A percentile compares a stretch with the other conserved stretches of the same genome.
Conservation (phyloP, 768 basidiomycete genomes). For the Trametes coccinea region DNA sequence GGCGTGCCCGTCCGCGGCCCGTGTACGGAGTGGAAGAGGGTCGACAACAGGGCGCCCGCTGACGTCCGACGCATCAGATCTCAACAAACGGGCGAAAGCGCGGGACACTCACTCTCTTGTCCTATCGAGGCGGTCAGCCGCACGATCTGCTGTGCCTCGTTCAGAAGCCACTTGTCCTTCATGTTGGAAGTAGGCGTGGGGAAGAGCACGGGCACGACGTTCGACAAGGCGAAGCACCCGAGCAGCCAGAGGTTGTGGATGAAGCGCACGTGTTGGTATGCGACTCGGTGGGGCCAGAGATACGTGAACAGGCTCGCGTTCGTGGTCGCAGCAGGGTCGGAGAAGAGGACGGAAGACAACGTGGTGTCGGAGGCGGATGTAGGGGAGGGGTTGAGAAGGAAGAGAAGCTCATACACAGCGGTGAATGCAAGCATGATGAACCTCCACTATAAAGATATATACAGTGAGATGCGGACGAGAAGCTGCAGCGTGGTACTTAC, state of each 20-base stretch:
- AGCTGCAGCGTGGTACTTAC: conserved; percentile 42
- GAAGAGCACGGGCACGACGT: conserved; percentile 69
- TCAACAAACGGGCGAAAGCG: background rate
- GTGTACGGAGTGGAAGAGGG: conserved; percentile 48
- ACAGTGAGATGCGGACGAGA: too few species aligned
- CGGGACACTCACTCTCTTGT: conserved; percentile 48
- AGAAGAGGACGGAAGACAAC: conserved; percentile 32
- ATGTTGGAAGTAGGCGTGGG: conserved; percentile 39
- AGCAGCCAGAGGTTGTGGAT: conserved; percentile 79
- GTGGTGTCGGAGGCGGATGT: conserved; percentile 30
- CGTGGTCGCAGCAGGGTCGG: conserved; percentile 16
- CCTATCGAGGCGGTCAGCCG: conserved; percentile 47
- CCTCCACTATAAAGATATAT: conserved; percentile 59
- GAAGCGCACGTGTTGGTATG: conserved; percentile 76
- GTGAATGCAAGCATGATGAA: conserved; percentile 68
- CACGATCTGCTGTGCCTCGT: conserved; percentile 43
- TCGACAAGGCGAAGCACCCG: conserved; percentile 67
- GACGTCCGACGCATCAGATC: background rate
- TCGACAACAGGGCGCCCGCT: conserved; percentile 7
- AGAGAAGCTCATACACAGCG: conserved; percentile 61
- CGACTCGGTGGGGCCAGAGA: conserved; percentile 63
- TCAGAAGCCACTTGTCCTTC: conserved; percentile 24
- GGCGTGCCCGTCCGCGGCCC: conserved; percentile 29
- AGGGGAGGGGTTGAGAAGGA: conserved; percentile 62
- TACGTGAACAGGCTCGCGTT: conserved; percentile 35